Percentiles rank a stretch among this genome's conserved stretches.
These are phyloP conservation scores for Discostella stelligeroides DNA, from an alignment of 108 stramenopile genomes.

Conservation along the genomic window DNA sequence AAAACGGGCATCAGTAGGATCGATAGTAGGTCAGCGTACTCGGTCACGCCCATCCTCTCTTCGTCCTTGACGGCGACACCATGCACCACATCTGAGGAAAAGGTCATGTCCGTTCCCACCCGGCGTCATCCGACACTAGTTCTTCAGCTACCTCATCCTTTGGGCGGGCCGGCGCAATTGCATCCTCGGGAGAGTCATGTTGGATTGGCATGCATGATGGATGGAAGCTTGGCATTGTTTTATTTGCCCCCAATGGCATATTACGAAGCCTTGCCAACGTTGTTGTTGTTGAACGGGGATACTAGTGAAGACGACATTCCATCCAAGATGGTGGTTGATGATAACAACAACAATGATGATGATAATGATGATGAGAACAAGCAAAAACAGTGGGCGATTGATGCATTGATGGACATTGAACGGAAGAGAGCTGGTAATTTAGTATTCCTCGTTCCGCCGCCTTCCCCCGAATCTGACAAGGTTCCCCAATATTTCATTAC, in stretches of 20 bases:
- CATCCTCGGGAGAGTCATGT: constrained; percentile 59
- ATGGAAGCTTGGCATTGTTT: constrained; percentile 69
- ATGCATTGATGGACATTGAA: constrained; percentile 11
- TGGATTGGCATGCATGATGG: constrained; percentile 64
- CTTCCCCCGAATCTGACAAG: neutral
- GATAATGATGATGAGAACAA: neutral
- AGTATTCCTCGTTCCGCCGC: constrained; percentile 19
- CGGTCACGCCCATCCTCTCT: neutral
- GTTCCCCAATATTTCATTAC: constrained; percentile 40
- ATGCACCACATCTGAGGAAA: neutral
- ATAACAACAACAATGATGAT: too few species aligned
- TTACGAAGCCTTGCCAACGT: constrained; percentile 38
- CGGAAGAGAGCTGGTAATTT: constrained; percentile 18
- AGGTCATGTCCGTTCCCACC: neutral
- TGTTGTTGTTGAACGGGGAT: neutral
- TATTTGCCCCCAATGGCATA: constrained; percentile 51
- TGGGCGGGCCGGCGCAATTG: constrained; percentile 64
- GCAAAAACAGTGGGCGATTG: neutral
- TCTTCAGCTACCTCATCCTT: constrained; percentile 54
- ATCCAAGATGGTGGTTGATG: neutral
- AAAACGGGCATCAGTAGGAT: neutral
- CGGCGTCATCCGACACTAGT: constrained; percentile 45
- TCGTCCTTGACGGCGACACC: neutral
- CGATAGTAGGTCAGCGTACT: neutral
- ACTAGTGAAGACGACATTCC: neutral